These are phyloP conservation scores for Fusarium sp. DNA, from an alignment of 2,329 filamentous ascomycete genomes.

Conservation along the genomic window DNA sequence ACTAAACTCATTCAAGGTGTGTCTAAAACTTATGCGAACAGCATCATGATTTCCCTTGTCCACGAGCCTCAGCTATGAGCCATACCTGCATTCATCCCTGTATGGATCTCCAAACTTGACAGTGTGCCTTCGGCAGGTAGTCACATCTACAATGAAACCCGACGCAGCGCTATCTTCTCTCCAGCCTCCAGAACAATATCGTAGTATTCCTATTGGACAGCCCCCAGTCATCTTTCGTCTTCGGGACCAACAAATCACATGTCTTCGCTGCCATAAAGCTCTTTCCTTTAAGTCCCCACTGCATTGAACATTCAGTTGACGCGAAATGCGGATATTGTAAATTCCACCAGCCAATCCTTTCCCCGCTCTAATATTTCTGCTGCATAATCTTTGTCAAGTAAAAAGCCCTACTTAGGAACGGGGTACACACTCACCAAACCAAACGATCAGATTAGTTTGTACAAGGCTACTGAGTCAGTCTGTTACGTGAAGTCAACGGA, in stretches of 20 bases:
- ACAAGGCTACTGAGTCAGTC: not conserved
- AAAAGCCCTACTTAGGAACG: not conserved
- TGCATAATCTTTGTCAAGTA: not conserved
- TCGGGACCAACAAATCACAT: not conserved
- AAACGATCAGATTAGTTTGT: not conserved
- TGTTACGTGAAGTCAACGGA: not conserved
- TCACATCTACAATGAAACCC: no score
- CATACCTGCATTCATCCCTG: no score
- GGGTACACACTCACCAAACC: not conserved
- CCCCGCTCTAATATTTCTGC: not conserved
- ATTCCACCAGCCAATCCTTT: accelerated
- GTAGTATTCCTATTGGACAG: no score
- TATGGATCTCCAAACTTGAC: no score
- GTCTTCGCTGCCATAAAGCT: not conserved
- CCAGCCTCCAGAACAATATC: no score
- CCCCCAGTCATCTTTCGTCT: no score
- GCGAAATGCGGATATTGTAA: not conserved
- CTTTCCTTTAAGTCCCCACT: not conserved
- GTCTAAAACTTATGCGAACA: no score
- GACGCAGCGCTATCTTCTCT: no score
- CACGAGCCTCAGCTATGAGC: no score
- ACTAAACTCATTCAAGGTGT: no score
- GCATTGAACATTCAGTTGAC: not conserved
- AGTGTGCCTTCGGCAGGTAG: no score
- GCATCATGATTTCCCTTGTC: no score